Evolutionary conservation across 1,284 basidiomycete species (phyloP).

Genomic region (Ustilago curta): DNA sequence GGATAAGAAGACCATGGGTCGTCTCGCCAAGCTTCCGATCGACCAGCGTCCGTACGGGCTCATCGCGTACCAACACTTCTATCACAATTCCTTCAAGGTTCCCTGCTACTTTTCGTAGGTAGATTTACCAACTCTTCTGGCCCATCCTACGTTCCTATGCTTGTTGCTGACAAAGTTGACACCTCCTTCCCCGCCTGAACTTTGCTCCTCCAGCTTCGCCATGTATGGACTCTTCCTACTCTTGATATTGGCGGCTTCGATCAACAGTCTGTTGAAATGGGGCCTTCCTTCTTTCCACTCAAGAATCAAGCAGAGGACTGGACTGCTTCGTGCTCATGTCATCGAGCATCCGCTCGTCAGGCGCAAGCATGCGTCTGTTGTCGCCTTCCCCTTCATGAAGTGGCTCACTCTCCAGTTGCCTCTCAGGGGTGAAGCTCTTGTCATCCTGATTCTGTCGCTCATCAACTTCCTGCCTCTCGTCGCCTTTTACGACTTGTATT

Average conservation of each 20-base stretch:
- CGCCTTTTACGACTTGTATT: slow-evolving; percentile 38
- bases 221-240: slow-evolving; percentile 31
- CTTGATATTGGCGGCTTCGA: slow-evolving; percentile 20
- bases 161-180: background rate
- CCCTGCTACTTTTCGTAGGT: slow-evolving; percentile 29
- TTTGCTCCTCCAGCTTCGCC: slow-evolving; percentile 12
- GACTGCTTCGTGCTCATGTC: slow-evolving; percentile 28
- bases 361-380: slow-evolving; percentile 27
- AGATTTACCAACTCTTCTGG: background rate
- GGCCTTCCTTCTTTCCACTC: slow-evolving; percentile 4
- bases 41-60: slow-evolving; percentile 13
- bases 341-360: slow-evolving; percentile 27
- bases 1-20: slow-evolving; percentile 14
- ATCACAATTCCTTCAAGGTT: slow-evolving; percentile 38
- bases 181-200: background rate
- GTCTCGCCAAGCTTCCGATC: slow-evolving; percentile 18
- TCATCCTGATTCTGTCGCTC: slow-evolving; percentile 34
- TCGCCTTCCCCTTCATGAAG: slow-evolving; percentile 18
- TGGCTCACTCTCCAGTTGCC: slow-evolving; percentile 50
- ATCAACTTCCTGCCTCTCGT: slow-evolving; percentile 50
- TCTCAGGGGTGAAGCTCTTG: slow-evolving; percentile 43
- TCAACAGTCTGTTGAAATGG: slow-evolving; percentile 19
- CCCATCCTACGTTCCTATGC: background rate
- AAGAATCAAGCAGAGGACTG: slow-evolving; percentile 4
- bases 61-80: slow-evolving; percentile 22